Conservation (phyloP, 495 filamentous ascomycete genomes). For the Parachaetomium inaequale region DNA sequence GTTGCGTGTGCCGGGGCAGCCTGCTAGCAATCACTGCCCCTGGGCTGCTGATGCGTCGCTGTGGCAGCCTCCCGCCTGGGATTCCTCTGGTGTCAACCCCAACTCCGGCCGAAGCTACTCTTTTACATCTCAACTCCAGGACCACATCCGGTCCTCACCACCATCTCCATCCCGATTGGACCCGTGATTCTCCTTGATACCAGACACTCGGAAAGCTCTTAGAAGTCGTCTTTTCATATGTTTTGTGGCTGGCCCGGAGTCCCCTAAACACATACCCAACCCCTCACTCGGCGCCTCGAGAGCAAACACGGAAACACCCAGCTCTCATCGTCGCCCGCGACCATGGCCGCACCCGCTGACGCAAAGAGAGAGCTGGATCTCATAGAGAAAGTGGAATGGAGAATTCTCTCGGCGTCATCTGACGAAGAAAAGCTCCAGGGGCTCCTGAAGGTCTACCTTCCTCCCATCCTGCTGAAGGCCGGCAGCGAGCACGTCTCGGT, state of each 20-base stretch:
- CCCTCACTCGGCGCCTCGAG: not conserved
- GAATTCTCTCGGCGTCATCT: conserved; percentile 74
- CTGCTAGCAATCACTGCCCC: not conserved
- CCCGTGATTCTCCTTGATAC: not conserved
- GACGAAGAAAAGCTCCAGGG: conserved; percentile 77
- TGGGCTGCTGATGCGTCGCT: conserved; percentile 8
- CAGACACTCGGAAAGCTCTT: not conserved
- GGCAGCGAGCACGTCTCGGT: conserved; percentile 75
- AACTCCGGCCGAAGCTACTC: not conserved
- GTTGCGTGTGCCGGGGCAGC: conserved; percentile 9
- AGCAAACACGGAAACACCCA: not conserved
- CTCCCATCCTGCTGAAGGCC: conserved; percentile 79
- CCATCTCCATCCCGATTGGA: not conserved
- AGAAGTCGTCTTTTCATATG: not conserved
- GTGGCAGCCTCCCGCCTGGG: not conserved
- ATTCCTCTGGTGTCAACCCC: not conserved
- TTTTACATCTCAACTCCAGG: not conserved
- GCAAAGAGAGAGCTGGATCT: conserved; percentile 79
- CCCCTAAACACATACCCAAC: not conserved
- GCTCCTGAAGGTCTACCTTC: conserved; percentile 72
- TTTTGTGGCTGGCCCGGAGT: not conserved
- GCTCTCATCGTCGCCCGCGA: not conserved
- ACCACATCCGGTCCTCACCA: not conserved
- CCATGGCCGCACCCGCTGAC: conserved; percentile 33
- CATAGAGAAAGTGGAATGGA: conserved; percentile 85